phyloP scores from a whole-genome alignment of 1,139 yeast genomes.

The Hanseniaspora uvarum region DNA sequence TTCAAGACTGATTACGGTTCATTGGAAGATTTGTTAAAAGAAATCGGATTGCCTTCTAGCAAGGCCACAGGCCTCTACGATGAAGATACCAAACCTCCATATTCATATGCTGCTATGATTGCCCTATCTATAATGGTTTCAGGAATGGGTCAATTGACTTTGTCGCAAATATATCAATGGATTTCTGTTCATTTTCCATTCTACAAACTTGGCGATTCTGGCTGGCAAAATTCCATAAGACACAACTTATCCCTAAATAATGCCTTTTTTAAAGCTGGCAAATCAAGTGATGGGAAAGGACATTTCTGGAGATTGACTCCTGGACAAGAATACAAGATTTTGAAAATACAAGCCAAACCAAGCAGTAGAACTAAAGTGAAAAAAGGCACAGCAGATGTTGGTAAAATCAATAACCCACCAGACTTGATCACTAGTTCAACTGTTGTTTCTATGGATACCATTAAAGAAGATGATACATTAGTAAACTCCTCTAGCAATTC shows the following conservation, averaged over 20 bases:
- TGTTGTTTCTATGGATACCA: background rate
- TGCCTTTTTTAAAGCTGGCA: conserved; percentile 81
- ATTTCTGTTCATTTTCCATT: conserved; percentile 77
- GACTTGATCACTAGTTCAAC: background rate
- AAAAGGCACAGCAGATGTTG: conserved; percentile 10
- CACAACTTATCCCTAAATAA: conserved; percentile 76
- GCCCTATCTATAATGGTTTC: conserved; percentile 89
- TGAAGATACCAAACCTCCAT: conserved; percentile 61
- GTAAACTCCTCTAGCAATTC: conserved; percentile 3
- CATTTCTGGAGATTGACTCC: conserved; percentile 88
- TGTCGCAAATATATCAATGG: conserved; percentile 89
- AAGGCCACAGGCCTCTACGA: conserved; percentile 24
- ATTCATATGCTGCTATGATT: conserved; percentile 84
- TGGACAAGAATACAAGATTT: conserved; percentile 73
- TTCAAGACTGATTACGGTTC: conserved; percentile 16
- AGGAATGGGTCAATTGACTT: conserved; percentile 66
- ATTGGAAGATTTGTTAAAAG: conserved; percentile 18
- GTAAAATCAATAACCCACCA: background rate
- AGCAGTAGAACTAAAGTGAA: conserved; percentile 33
- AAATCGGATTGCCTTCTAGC: conserved; percentile 36
- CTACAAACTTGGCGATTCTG: conserved; percentile 77
- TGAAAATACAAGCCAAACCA: conserved; percentile 44
- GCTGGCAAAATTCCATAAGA: conserved; percentile 86
- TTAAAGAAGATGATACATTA: conserved; percentile 9
- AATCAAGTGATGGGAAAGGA: conserved; percentile 92